Base-by-base conservation (phyloP, 352 stramenopile species). In the Pythium pyrilobum region DNA sequence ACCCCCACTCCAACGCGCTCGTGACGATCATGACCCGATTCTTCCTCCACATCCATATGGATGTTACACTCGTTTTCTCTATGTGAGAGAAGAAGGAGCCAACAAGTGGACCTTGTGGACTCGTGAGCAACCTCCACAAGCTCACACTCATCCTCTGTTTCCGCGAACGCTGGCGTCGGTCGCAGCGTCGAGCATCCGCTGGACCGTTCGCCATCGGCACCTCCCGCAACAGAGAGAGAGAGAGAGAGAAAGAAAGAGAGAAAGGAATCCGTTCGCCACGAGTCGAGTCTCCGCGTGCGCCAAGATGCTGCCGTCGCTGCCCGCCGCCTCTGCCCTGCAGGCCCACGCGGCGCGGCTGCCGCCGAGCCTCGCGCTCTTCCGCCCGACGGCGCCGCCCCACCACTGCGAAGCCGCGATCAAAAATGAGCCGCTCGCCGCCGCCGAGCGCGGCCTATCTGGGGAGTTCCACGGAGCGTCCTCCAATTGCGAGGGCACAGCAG, bases 261-360 rank as follows among this genome's bases (percentile, higher is more conserved):
- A n/a, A n/a, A n/a, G n/a, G n/a, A n/a, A n/a, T n/a, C n/a, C n/a
- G n/a, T n/a, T n/a, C n/a, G n/a, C n/a, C n/a, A n/a, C n/a, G n/a
- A n/a, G n/a, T n/a, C n/a, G n/a, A n/a, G n/a, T n/a, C n/a, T n/a
- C 20, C 29, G 5, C 8, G 4, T 10, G 5, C 41, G 20, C 42
- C n/a, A 28, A 25, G 21, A 61, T 47, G 44, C 44, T 54, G 33
- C 45, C 53, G 25, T 49, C 53, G 11, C 36, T 54, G 9, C n/a
- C 53, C 2, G 11, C 33, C n/a, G 29, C n/a, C 21, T 21, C 32
- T 23, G 23, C 16, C 10, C 3, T 31, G 5, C 29, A n/a, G 13
- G n/a, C 39, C n/a, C 6, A 8, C 39, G 3, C 52, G 21, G 18
- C 45, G 25, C 39, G 45, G 8, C 47, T 62, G 15, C 54, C 54